Evolutionary conservation across 2,329 filamentous ascomycete genomes (phyloP), one percentile per base, ranked within the genome.

Genomic region (Talaromyces rugulosus): DNA sequence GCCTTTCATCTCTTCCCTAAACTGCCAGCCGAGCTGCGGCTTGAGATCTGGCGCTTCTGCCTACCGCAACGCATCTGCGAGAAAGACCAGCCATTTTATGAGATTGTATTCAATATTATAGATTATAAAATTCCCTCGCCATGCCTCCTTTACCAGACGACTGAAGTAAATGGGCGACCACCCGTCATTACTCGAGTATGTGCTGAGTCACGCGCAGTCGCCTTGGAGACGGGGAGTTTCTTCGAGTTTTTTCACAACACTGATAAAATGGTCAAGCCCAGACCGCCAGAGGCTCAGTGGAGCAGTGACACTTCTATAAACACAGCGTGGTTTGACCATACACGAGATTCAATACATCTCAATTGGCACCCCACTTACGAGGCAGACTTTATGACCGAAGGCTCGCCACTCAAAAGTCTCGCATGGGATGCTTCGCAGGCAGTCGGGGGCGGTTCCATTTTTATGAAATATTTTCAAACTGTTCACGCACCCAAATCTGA

Each of bases 141-240:
- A 16, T 60, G 58, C 51, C 51, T 53, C 3, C 58, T 60, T 14
- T 28, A 44, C 34, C 58, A 54, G 7, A 60, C 58, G 30, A 55
- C 50, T 1, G 28, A 51, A 18, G 30, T 16, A 23, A 60, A 60
- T 16, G 16, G 23, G 11, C 47, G 51, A 23, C 58, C 58, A 9
- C 58, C 58, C 27, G 51, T 60, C 50, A 60, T 55, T 27, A 42
- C 23, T 55, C 58, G 47, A 50, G 58, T 60, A 47, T 60, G 50
- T 52, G 47, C n/a, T 14, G 58, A 55, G 51, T 60, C 58, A 33
- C 50, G 51, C 18, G 11, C n/a, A 55, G 27, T 60, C 8, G 58
- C 58, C 5, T 33, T 42, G 27, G 34, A 60, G 30, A 57, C 27
- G 31, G 55, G 55, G 34, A 12, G 11, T 11, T 57, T 44, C 14